Evolutionary conservation across 352 stramenopile genomes (phyloP).

Genomic region (Globisporangium nagaii): DNA sequence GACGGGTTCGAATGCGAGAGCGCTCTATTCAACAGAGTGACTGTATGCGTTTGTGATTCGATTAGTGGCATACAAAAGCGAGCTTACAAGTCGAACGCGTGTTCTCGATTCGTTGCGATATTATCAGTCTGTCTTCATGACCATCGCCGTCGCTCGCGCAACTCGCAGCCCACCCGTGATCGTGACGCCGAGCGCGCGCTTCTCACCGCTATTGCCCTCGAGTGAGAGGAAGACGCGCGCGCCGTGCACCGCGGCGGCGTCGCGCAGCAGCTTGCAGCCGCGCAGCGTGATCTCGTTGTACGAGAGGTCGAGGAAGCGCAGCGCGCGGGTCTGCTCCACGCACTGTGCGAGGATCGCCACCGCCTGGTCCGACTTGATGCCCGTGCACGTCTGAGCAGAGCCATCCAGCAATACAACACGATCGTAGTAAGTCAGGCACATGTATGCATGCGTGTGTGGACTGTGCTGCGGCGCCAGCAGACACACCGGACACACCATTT

Average conservation of each 20-base stretch:
- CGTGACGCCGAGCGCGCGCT: conserved; percentile 22
- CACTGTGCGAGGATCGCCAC: conserved; percentile 41
- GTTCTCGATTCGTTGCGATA: too few species aligned
- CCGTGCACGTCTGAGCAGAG: conserved; percentile 36
- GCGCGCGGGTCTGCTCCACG: conserved; percentile 31
- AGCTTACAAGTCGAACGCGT: too few species aligned
- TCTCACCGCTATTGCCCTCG: conserved; percentile 45
- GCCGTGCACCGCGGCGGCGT: conserved; percentile 22
- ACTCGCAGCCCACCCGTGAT: conserved; percentile 24
- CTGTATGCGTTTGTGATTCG: too few species aligned
- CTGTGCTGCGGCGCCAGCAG: too few species aligned
- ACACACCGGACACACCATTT: conserved; percentile 38
- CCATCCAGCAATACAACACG: too few species aligned
- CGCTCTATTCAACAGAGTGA: too few species aligned
- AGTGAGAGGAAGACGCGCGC: conserved; percentile 21
- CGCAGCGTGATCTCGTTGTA: conserved; percentile 81
- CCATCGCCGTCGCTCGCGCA: neutral
- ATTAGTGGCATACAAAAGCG: too few species aligned
- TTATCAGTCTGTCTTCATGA: too few species aligned
- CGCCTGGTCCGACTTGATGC: conserved; percentile 59
- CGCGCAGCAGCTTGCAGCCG: conserved; percentile 63
- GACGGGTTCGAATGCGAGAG: too few species aligned
- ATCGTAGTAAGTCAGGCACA: neutral
- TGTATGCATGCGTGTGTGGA: neutral
- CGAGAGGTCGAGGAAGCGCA: conserved; percentile 50